These are phyloP conservation scores for Apophysomyces elegans DNA, from an alignment of 371 early-diverging fungal genomes.

Conservation along the genomic window DNA sequence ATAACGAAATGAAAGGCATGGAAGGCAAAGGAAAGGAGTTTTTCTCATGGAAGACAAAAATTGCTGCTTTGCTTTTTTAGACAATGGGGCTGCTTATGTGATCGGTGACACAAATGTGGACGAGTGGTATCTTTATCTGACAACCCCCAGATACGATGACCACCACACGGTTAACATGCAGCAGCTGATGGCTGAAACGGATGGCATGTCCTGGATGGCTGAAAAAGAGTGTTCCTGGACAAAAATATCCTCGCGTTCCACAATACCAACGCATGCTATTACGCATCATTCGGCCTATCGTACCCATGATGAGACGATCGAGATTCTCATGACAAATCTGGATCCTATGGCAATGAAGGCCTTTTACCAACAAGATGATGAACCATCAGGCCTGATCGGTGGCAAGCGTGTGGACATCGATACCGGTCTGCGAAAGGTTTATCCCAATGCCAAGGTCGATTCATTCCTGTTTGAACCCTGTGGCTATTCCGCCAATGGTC, in stretches of 20 bases:
- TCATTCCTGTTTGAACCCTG: constrained; percentile 91
- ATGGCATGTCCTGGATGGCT: constrained; percentile 28
- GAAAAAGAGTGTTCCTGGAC: neutral
- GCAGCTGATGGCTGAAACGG: constrained; percentile 31
- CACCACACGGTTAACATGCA: constrained; percentile 24
- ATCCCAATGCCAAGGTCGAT: constrained; percentile 77
- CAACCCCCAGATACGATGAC: constrained; percentile 57
- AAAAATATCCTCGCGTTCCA: constrained; percentile 1
- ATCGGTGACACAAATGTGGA: constrained; percentile 91
- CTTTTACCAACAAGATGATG: constrained; percentile 62
- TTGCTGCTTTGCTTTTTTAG: constrained; percentile 22
- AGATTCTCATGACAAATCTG: constrained; percentile 93
- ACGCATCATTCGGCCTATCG: constrained; percentile 12
- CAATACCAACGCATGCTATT: neutral
- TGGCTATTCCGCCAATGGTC: constrained; percentile 91
- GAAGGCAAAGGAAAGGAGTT: neutral
- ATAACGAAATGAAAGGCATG: no score
- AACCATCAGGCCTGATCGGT: constrained; percentile 56
- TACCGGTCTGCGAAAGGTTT: constrained; percentile 78
- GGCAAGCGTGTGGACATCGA: constrained; percentile 69
- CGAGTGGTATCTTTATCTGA: constrained; percentile 92
- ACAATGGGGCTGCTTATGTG: constrained; percentile 81
- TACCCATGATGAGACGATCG: constrained; percentile 85
- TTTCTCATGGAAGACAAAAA: neutral
- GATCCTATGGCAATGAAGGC: constrained; percentile 72